These are phyloP conservation scores for Bacidia rubella DNA, from an alignment of 495 filamentous ascomycete species.

Conservation along the genomic window DNA sequence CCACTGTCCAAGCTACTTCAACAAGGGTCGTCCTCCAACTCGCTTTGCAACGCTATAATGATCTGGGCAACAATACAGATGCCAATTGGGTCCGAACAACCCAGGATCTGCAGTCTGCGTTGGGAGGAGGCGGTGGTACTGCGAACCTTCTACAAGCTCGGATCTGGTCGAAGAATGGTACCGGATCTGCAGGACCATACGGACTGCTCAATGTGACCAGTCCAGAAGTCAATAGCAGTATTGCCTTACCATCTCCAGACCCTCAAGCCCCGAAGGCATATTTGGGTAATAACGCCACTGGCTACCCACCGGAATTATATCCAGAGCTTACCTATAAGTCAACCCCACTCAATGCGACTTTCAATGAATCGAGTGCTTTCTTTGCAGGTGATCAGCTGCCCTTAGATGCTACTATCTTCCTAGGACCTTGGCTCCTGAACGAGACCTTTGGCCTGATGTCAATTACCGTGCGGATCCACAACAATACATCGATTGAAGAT, in stretches of 20 bases:
- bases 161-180: conserved; percentile 49
- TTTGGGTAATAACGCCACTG: conserved; percentile 44
- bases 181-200: conserved; percentile 29
- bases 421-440: conserved; percentile 60
- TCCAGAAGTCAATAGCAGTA: conserved; percentile 24
- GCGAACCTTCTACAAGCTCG: conserved; percentile 50
- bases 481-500: conserved; percentile 40
- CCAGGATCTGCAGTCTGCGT: conserved; percentile 47
- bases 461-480: conserved; percentile 59
- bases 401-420: conserved; percentile 37
- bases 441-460: conserved; percentile 62
- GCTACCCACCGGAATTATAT: conserved; percentile 55
- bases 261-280: conserved; percentile 41
- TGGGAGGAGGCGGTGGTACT: conserved; percentile 35
- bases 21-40: conserved; percentile 55
- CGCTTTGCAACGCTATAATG: conserved; percentile 48
- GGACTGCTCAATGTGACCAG: conserved; percentile 51
- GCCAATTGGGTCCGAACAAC: conserved; percentile 41
- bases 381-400: conserved; percentile 40
- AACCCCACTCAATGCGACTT: conserved; percentile 25
- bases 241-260: conserved; percentile 43
- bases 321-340: conserved; percentile 56
- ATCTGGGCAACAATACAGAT: conserved; percentile 23
- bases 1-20: conserved; percentile 49
- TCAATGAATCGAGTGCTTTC: conserved; percentile 24